Conservation (phyloP, 805 yeast species). For the Clavispora vitiphila region DNA sequence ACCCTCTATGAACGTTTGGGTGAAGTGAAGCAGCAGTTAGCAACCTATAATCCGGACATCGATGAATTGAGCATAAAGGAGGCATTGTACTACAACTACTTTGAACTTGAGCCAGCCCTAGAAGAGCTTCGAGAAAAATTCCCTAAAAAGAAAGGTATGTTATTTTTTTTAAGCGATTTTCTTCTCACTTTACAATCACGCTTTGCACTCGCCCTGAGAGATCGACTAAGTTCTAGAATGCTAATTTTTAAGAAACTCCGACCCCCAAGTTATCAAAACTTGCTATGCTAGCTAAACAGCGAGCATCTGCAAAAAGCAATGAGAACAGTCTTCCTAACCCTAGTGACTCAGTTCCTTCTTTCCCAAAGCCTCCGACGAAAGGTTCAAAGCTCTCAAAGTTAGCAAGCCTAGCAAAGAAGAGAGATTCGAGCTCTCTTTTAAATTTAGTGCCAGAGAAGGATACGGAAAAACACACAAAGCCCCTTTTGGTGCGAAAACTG, state of each 20-base stretch:
- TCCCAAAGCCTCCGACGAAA: not conserved
- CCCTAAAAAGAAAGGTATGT: conserved; percentile 44
- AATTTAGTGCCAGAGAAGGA: not conserved
- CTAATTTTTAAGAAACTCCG: conserved; percentile 14
- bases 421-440: not conserved
- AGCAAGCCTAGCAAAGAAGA: conserved; percentile 3
- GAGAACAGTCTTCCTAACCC: not conserved
- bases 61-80: conserved; percentile 51
- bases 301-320: conserved; percentile 1
- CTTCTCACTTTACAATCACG: not conserved
- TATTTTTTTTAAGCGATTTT: conserved; percentile 1
- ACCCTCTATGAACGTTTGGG: conserved; percentile 43
- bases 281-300: conserved; percentile 13
- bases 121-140: conserved; percentile 38
- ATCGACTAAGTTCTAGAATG: conserved; percentile 12
- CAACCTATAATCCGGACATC: conserved; percentile 38
- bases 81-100: conserved; percentile 54
- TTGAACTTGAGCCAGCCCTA: conserved; percentile 48
- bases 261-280: conserved; percentile 14
- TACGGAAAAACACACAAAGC: not conserved
- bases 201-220: not conserved
- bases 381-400: conserved; percentile 7
- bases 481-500: not conserved
- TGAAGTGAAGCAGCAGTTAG: conserved; percentile 30
- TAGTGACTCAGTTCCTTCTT: not conserved